phyloP scores from a whole-genome alignment of 805 yeast genomes.

The baker's yeast (Saccharomyces cerevisiae) region DNA sequence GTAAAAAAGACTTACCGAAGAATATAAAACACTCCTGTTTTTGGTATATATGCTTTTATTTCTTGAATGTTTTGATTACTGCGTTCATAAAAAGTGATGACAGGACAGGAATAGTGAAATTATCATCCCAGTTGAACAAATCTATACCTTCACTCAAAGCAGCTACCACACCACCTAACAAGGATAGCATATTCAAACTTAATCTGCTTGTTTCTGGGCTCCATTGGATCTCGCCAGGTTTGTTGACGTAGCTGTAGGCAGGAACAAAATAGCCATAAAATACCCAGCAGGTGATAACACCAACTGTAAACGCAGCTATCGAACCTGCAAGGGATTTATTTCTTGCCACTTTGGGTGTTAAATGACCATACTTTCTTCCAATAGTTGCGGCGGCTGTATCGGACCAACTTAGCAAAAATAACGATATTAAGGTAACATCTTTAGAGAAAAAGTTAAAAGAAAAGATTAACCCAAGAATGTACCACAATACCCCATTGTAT shows the following conservation, averaged over 20 bases:
- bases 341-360: conserved; percentile 67
- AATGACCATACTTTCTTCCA: conserved; percentile 78
- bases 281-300: conserved; percentile 54
- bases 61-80: conserved; percentile 34
- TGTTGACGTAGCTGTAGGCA: conserved; percentile 43
- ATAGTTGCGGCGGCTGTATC: conserved; percentile 95
- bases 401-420: conserved; percentile 85
- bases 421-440: conserved; percentile 71
- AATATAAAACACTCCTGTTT: not conserved
- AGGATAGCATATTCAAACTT: conserved; percentile 43
- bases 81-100: conserved; percentile 58
- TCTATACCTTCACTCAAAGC: conserved; percentile 82
- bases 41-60: conserved; percentile 1
- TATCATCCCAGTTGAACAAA: conserved; percentile 74
- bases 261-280: conserved; percentile 74
- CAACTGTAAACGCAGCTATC: conserved; percentile 72
- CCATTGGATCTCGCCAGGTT: conserved; percentile 58
- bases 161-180: conserved; percentile 71
- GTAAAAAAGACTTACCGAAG: not conserved
- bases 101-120: conserved; percentile 86
- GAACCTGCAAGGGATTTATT: conserved; percentile 88
- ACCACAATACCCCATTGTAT: conserved; percentile 85
- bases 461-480: conserved; percentile 65
- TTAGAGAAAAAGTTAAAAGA: conserved; percentile 66
- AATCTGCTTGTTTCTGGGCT: conserved; percentile 50